A percentile compares a stretch with the other conserved stretches of the same genome.
Conservation (phyloP, 164 flowering plant genomes). For the Sedum album region DNA sequence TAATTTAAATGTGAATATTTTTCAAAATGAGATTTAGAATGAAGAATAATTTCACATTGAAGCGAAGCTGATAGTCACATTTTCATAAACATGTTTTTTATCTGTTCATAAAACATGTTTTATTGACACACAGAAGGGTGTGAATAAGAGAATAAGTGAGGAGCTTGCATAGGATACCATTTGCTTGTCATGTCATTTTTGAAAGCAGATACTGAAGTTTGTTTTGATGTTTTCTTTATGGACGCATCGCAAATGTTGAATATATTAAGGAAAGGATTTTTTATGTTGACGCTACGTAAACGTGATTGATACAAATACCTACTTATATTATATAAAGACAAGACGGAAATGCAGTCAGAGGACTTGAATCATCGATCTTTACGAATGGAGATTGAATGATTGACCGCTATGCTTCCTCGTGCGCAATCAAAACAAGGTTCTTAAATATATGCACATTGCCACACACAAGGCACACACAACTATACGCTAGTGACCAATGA, state of each 20-base stretch:
- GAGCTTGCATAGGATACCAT: neutral
- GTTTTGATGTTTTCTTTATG: slow-evolving; percentile 3
- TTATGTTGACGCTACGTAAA: neutral
- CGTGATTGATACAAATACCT: neutral
- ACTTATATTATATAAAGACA: neutral
- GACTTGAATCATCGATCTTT: too few species aligned
- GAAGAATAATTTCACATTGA: too few species aligned
- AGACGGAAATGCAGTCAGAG: neutral
- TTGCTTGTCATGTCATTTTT: neutral
- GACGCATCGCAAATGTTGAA: neutral
- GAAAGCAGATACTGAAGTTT: neutral
- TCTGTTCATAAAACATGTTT: too few species aligned
- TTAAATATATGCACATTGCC: neutral
- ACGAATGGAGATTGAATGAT: neutral
- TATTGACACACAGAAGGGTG: neutral
- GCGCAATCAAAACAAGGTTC: neutral
- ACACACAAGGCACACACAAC: neutral
- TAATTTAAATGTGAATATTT: too few species aligned
- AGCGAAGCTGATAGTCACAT: too few species aligned
- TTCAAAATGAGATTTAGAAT: too few species aligned
- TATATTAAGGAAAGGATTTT: neutral
- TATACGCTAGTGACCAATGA: neutral
- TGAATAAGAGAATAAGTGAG: neutral
- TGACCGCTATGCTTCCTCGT: neutral
- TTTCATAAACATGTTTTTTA: neutral